Evolutionary conservation across 1,284 basidiomycete species (phyloP).

Genomic region (Heterobasidion irregulare): DNA sequence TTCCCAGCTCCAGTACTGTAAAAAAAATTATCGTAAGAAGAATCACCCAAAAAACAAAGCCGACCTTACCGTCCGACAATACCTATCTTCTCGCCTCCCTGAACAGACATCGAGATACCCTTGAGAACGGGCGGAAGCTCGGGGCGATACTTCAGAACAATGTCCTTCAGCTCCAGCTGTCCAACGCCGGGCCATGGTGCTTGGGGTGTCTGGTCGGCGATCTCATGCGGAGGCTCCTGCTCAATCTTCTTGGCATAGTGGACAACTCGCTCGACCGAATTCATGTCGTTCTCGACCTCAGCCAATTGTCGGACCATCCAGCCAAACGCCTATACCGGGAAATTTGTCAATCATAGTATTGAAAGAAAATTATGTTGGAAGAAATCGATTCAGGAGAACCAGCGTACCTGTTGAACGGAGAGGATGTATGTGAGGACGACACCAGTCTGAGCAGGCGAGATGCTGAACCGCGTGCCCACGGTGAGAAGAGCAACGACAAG

Average conservation of each 20-base stretch:
- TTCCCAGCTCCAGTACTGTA: constrained; percentile 71
- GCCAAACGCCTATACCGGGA: constrained; percentile 46
- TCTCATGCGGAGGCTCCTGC: constrained; percentile 71
- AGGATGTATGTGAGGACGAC: constrained; percentile 73
- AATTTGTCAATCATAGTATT: too few relatives aligned
- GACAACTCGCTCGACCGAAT: constrained; percentile 78
- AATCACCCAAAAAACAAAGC: neutral
- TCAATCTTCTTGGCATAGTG: constrained; percentile 73
- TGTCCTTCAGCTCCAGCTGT: constrained; percentile 50
- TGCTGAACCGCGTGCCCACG: constrained; percentile 63
- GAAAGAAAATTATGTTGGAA: too few relatives aligned
- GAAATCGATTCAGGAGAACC: neutral
- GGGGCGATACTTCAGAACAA: constrained; percentile 66
- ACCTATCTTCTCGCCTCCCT: constrained; percentile 83
- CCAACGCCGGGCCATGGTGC: constrained; percentile 64
- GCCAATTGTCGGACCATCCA: constrained; percentile 81
- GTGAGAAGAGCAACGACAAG: constrained; percentile 77
- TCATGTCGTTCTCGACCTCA: constrained; percentile 90
- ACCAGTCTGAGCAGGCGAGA: constrained; percentile 76
- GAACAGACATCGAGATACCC: constrained; percentile 54
- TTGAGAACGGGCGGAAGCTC: constrained; percentile 64
- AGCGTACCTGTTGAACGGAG: constrained; percentile 48
- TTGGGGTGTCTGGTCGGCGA: constrained; percentile 49
- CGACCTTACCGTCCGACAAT: constrained; percentile 56
- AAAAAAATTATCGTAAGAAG: neutral